Evolutionary conservation across 176 grass and related monocot genomes (phyloP), one percentile per base, ranked within the genome.

Genomic region (Juncus inflexus): DNA sequence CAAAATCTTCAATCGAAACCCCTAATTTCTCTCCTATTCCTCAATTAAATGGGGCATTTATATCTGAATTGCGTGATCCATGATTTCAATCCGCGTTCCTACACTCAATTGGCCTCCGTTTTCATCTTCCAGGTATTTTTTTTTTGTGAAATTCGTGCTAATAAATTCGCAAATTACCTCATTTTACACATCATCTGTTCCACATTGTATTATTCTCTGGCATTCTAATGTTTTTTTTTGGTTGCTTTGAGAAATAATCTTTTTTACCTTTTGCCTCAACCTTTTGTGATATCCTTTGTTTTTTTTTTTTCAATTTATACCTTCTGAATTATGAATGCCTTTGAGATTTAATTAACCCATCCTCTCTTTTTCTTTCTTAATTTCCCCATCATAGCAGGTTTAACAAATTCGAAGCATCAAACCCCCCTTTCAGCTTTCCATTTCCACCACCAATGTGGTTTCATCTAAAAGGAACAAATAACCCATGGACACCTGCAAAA

Each of bases 1-100:
- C 37, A 67, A 28, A 28, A 67, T 54, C 66, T 59, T 6, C 57
- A 58, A 4, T 56, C 40, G 38, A 9, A 6, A 4, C 19, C 47
- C 10, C 37, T 57, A 3, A 59, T 35, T 59, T 16, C 40, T 39
- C 12, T 60, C 59, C 7, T 40, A 0, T 16, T 67, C 16, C 9
- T 63, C 2, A 78, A 70, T 55, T 67, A 5, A 47, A 56, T 58
- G 13, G 5, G 4, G 4, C 37, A 5, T 47, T 11, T 66, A 16
- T 3, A 19, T 28, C 15, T 15, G 15, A 41, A 10, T 40, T 35
- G 3, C 37, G 55, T 52, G 51, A 56, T 69, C 61, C 51, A 63
- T 60, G 78, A 69, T 78, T 65, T 42, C 55, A 55, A 55, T 47
- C 65, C 62, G 68, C 42, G 79, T 67, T 79, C 75, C 77, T 3